phyloP scores from a whole-genome alignment of 1,284 basidiomycete species.

The Trichosporon asahii region DNA sequence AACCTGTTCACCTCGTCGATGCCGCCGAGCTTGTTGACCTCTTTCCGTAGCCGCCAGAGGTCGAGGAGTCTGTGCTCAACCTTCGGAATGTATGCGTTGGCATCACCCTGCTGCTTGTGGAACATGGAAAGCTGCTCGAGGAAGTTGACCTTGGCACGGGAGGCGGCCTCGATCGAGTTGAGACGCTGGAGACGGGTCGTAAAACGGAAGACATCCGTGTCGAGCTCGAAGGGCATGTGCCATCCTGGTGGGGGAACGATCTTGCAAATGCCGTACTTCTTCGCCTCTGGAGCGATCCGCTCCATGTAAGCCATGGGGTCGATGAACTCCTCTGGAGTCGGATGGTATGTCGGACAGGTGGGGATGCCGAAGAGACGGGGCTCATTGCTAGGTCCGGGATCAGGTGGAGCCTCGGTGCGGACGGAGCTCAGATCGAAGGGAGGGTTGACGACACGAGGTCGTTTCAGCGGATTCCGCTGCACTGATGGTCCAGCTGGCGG shows the following conservation, averaged over 20 bases:
- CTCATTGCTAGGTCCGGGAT: constrained; percentile 33
- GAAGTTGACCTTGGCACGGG: constrained; percentile 94
- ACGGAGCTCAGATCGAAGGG: constrained; percentile 40
- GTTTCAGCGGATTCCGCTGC: constrained; percentile 37
- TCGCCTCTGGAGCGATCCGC: constrained; percentile 71
- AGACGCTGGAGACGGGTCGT: constrained; percentile 91
- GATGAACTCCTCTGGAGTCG: constrained; percentile 82
- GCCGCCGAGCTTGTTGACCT: constrained; percentile 83
- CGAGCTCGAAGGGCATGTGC: constrained; percentile 95
- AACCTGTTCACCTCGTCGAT: constrained; percentile 69
- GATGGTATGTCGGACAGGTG: constrained; percentile 87
- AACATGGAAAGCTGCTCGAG: constrained; percentile 92
- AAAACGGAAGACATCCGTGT: constrained; percentile 74
- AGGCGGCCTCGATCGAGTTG: constrained; percentile 96
- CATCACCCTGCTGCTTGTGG: constrained; percentile 83
- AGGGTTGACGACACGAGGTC: constrained; percentile 34
- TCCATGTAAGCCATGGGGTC: constrained; percentile 96
- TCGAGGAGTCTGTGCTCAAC: constrained; percentile 90
- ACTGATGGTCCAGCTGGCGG: constrained; percentile 23
- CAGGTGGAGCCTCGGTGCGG: constrained; percentile 35
- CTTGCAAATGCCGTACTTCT: constrained; percentile 88
- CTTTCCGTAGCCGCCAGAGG: constrained; percentile 86
- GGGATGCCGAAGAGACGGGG: constrained; percentile 74
- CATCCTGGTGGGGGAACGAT: constrained; percentile 89
- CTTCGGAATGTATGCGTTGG: constrained; percentile 80